phyloP scores from a whole-genome alignment of 2,329 filamentous ascomycete genomes.

The Geosmithia morbida region DNA sequence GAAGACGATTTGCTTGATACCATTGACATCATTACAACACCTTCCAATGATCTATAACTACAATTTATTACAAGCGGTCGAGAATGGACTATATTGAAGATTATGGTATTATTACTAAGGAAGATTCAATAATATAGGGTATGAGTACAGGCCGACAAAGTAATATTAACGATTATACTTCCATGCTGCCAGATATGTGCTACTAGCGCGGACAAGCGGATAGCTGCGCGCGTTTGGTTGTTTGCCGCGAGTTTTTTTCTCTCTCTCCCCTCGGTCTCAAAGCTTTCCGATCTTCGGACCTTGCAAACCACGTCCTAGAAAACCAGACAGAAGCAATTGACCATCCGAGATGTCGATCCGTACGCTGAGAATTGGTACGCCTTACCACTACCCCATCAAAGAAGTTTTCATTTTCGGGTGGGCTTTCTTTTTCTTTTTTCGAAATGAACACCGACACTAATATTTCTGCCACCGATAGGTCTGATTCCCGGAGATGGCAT shows the following conservation, averaged over 20 bases:
- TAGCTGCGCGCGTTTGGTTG: not conserved
- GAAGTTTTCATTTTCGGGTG: too few relatives aligned
- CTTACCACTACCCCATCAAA: not conserved
- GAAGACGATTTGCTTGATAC: too few relatives aligned
- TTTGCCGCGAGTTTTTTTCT: not conserved
- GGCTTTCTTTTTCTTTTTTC: too few relatives aligned
- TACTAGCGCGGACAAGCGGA: not conserved
- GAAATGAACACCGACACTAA: not conserved
- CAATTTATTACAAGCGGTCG: too few relatives aligned
- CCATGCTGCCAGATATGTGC: too few relatives aligned
- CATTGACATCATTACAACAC: too few relatives aligned
- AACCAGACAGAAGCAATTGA: not conserved
- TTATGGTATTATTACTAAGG: too few relatives aligned
- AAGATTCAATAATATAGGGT: too few relatives aligned
- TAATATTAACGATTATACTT: too few relatives aligned
- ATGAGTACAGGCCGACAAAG: too few relatives aligned
- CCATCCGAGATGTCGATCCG: constrained; percentile 19
- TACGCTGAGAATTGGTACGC: constrained; percentile 25
- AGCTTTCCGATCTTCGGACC: constrained; percentile 1
- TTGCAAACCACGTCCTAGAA: not conserved
- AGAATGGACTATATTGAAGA: too few relatives aligned
- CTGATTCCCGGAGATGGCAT: constrained; percentile 98
- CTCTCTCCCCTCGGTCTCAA: not conserved
- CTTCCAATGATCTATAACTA: too few relatives aligned
- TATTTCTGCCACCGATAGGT: constrained; percentile 34